These are phyloP conservation scores for Raffaelea deltoideospora DNA, from an alignment of 2,329 filamentous ascomycete genomes.

Conservation along the genomic window DNA sequence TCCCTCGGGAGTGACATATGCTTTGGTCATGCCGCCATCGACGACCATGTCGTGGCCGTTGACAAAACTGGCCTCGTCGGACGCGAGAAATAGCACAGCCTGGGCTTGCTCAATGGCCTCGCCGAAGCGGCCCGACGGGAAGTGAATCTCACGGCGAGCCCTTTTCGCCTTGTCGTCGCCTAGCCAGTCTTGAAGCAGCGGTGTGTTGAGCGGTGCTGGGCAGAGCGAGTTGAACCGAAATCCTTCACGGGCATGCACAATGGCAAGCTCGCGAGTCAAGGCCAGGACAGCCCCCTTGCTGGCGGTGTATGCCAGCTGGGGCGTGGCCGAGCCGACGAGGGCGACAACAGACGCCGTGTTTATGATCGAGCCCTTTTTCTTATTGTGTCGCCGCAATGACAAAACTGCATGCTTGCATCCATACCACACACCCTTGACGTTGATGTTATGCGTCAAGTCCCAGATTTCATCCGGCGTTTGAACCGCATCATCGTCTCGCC, in stretches of 20 bases:
- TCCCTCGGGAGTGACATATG: conserved; percentile 61
- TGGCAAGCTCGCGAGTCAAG: conserved; percentile 77
- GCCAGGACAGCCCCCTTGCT: conserved; percentile 88
- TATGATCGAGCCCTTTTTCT: conserved; percentile 70
- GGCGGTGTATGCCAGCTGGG: conserved; percentile 84
- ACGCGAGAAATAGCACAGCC: conserved; percentile 74
- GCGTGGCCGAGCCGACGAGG: conserved; percentile 71
- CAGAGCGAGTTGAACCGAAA: conserved; percentile 85
- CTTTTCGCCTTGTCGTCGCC: conserved; percentile 76
- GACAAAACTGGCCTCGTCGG: conserved; percentile 78
- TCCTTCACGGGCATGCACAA: conserved; percentile 79
- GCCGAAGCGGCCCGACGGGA: conserved; percentile 75
- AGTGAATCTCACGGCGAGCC: conserved; percentile 71
- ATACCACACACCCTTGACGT: conserved; percentile 97
- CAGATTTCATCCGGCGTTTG: conserved; percentile 81
- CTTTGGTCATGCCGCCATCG: conserved; percentile 89
- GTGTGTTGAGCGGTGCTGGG: conserved; percentile 83
- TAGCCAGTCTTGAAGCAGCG: conserved; percentile 83
- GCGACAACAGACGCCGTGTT: conserved; percentile 87
- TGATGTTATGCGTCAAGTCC: conserved; percentile 87
- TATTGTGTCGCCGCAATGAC: conserved; percentile 63
- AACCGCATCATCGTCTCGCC: conserved; percentile 62
- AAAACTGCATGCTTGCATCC: conserved; percentile 85
- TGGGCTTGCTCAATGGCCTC: conserved; percentile 91
- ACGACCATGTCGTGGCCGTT: conserved; percentile 89